A percentile compares a stretch with the other conserved stretches of the same genome.
Conservation (phyloP, 768 basidiomycete genomes). For the Suillus lakei region DNA sequence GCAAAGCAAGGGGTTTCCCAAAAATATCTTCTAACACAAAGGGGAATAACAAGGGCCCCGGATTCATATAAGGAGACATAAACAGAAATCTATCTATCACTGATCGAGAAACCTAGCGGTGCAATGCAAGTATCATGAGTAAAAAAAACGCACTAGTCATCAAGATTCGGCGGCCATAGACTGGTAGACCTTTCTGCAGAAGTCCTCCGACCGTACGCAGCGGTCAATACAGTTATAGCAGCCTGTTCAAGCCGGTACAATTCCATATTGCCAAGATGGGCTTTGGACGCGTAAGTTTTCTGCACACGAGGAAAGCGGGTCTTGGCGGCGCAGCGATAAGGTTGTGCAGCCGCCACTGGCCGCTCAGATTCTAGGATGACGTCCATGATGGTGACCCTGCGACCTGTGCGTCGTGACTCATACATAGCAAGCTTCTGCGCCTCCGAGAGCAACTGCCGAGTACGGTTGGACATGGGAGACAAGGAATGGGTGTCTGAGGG, state of each 20-base stretch:
- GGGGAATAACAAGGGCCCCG: slow-evolving; percentile 4
- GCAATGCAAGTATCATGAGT: not conserved
- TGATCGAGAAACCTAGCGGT: not conserved
- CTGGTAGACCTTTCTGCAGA: slow-evolving; percentile 54
- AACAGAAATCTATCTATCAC: not conserved
- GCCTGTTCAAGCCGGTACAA: slow-evolving; percentile 44
- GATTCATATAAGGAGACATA: not conserved
- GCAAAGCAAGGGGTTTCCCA: not conserved
- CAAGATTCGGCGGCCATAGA: slow-evolving; percentile 28
- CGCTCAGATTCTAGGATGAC: slow-evolving; percentile 44
- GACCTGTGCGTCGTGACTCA: slow-evolving; percentile 36
- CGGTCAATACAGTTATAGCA: slow-evolving; percentile 24
- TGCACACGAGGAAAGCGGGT: slow-evolving; percentile 9
- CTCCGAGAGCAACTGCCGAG: slow-evolving; percentile 29
- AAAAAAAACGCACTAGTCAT: slow-evolving; percentile 14
- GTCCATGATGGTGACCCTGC: slow-evolving; percentile 49
- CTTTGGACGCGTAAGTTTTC: slow-evolving; percentile 30
- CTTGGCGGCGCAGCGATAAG: slow-evolving; percentile 12
- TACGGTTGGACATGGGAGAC: slow-evolving; percentile 4
- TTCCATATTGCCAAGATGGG: slow-evolving; percentile 34
- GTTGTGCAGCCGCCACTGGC: slow-evolving; percentile 20
- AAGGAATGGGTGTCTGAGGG: not conserved
- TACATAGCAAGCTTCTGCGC: slow-evolving; percentile 33
- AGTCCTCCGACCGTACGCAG: slow-evolving; percentile 18
- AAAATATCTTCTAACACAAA: not conserved